phyloP scores from a whole-genome alignment of 345 rosid genomes.

The Nasturtium officinale region DNA sequence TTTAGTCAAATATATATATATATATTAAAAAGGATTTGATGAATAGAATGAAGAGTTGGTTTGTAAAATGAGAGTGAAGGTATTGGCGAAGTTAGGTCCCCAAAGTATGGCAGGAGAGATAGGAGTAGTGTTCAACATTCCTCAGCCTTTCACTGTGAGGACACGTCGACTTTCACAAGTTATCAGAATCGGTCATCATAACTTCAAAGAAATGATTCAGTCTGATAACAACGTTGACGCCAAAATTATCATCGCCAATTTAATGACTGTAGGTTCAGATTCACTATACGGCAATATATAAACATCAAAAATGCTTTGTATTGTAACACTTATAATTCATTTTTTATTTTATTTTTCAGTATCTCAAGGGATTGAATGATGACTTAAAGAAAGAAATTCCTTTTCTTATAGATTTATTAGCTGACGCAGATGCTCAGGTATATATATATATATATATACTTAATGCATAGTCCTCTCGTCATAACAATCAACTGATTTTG shows the following conservation, averaged over 20 bases:
- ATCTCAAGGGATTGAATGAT: constrained; percentile 57
- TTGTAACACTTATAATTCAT: neutral
- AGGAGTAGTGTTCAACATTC: constrained; percentile 87
- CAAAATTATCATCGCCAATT: constrained; percentile 65
- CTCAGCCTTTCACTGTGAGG: constrained; percentile 65
- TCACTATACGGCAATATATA: neutral
- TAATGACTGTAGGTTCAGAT: constrained; percentile 37
- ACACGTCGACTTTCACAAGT: constrained; percentile 89
- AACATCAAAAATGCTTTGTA: neutral
- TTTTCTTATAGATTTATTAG: constrained; percentile 56
- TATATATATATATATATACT: no score
- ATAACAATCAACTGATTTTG: constrained; percentile 6
- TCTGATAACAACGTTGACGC: constrained; percentile 60
- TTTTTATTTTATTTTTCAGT: constrained; percentile 44
- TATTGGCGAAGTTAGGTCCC: constrained; percentile 65
- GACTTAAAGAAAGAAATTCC: constrained; percentile 66
- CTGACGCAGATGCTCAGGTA: constrained; percentile 59
- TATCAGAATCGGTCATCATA: constrained; percentile 75
- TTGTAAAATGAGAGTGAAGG: constrained; percentile 47
- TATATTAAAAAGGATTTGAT: neutral
- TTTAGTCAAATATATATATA: neutral
- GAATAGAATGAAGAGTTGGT: neutral
- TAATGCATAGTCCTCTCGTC: neutral
- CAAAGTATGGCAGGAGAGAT: constrained; percentile 87
- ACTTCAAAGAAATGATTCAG: constrained; percentile 77